Conservation (phyloP, 1,284 basidiomycete species). For the Tilletia horrida region DNA sequence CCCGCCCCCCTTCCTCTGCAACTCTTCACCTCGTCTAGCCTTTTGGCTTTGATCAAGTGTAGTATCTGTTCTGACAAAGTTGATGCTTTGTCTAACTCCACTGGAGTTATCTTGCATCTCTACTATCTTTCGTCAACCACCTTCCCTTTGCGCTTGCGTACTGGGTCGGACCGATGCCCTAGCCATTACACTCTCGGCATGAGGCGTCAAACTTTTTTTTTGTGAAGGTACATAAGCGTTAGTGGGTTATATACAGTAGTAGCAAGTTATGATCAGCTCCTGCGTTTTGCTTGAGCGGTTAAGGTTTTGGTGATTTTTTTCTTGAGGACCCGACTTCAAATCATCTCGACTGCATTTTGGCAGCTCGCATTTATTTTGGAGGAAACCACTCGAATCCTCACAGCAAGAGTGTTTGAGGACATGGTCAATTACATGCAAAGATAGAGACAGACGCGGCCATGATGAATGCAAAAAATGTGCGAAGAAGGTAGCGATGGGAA, state of each 20-base stretch:
- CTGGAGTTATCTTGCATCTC: slow-evolving; percentile 30
- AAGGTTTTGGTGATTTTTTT: no score
- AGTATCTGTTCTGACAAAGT: slow-evolving; percentile 50
- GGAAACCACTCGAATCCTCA: no score
- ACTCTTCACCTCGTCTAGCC: slow-evolving; percentile 18
- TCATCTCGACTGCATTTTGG: no score
- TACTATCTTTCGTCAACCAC: slow-evolving; percentile 37
- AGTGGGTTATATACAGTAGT: neutral
- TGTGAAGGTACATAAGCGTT: slow-evolving; percentile 12
- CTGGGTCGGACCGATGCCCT: slow-evolving; percentile 38
- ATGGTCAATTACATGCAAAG: no score
- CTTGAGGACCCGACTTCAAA: no score
- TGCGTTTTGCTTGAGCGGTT: neutral
- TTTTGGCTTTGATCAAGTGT: slow-evolving; percentile 45
- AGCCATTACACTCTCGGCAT: slow-evolving; percentile 41
- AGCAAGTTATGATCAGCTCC: no score
- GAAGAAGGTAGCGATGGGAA: neutral
- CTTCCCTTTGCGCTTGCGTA: slow-evolving; percentile 37
- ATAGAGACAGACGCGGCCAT: no score
- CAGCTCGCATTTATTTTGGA: no score
- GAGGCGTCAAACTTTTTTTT: slow-evolving; percentile 36
- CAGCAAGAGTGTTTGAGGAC: no score
- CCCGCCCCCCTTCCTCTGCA: neutral
- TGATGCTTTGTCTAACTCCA: slow-evolving; percentile 42
- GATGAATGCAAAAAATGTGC: neutral